Evolutionary conservation across 2,329 filamentous ascomycete genomes (phyloP).

Genomic region (Aureobasidium sp.): DNA sequence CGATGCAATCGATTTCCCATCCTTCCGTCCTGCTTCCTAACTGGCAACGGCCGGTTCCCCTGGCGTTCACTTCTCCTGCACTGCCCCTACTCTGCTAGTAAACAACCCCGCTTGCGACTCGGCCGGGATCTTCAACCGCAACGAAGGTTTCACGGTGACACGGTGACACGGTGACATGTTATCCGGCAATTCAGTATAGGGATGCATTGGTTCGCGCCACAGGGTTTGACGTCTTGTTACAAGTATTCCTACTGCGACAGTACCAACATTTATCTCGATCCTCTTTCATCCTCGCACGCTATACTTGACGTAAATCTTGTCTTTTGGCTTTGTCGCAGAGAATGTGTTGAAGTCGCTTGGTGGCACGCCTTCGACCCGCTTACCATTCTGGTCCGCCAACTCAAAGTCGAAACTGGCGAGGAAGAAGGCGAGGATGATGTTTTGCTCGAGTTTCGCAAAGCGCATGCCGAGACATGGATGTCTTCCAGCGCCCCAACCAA

Average conservation of each 20-base stretch:
- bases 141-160: conserved; percentile 1
- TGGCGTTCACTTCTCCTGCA: not conserved
- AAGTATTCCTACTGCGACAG: not conserved
- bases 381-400: conserved; percentile 34
- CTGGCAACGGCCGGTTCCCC: not conserved
- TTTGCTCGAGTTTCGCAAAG: conserved; percentile 48
- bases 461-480: conserved; percentile 37
- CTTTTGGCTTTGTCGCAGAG: conserved; percentile 33
- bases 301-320: conserved; percentile 30
- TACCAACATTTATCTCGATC: not conserved
- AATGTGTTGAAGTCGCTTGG: conserved; percentile 29
- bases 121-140: not conserved
- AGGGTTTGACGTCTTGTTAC: conserved; percentile 8
- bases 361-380: conserved; percentile 23
- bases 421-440: conserved; percentile 42
- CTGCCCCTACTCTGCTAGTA: not conserved
- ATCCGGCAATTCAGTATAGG: not conserved
- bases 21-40: not conserved
- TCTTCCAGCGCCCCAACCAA: conserved; percentile 24
- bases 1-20: conserved; percentile 3
- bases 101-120: not conserved
- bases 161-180: too few species aligned
- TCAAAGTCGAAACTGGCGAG: conserved; percentile 41
- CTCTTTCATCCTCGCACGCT: conserved; percentile 18
- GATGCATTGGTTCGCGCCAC: not conserved